Evolutionary conservation across 139 green algal species (phyloP).

Genomic region (Chlorella sp.): DNA sequence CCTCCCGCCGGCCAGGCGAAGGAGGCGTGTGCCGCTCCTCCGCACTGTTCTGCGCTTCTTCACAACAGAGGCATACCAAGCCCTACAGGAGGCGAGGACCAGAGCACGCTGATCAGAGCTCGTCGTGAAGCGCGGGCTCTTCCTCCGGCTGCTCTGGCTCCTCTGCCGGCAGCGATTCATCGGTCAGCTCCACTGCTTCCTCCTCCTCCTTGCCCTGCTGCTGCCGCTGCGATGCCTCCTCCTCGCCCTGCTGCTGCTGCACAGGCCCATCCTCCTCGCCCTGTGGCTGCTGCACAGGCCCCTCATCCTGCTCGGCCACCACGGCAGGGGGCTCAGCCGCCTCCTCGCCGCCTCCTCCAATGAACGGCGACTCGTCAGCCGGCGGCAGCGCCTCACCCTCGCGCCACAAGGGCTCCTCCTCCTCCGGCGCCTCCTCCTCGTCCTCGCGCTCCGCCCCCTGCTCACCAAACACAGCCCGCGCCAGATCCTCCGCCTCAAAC

Average conservation of each 20-base stretch:
- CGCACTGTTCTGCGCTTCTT: too few species aligned
- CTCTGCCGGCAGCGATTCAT: too few species aligned
- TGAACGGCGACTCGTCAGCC: neutral
- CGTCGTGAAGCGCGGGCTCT: neutral
- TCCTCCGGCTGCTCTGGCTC: too few species aligned
- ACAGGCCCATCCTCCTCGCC: neutral
- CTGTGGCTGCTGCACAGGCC: neutral
- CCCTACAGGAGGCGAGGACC: neutral
- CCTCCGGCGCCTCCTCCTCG: neutral
- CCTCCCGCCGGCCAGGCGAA: too few species aligned
- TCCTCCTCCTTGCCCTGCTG: too few species aligned
- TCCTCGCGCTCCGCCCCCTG: neutral
- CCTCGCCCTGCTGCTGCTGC: neutral
- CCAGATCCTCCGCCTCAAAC: neutral
- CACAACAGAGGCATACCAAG: too few species aligned
- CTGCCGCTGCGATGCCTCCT: too few species aligned
- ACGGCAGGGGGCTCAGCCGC: neutral
- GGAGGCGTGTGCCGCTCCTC: too few species aligned
- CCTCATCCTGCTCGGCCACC: neutral
- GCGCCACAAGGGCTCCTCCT: neutral
- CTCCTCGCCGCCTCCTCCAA: neutral
- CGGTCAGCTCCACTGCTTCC: too few species aligned
- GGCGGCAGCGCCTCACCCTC: neutral
- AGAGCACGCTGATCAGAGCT: neutral
- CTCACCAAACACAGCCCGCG: neutral